phyloP scores from a whole-genome alignment of 2,329 filamentous ascomycete genomes.

The Phaeosphaeriaceae sp. region DNA sequence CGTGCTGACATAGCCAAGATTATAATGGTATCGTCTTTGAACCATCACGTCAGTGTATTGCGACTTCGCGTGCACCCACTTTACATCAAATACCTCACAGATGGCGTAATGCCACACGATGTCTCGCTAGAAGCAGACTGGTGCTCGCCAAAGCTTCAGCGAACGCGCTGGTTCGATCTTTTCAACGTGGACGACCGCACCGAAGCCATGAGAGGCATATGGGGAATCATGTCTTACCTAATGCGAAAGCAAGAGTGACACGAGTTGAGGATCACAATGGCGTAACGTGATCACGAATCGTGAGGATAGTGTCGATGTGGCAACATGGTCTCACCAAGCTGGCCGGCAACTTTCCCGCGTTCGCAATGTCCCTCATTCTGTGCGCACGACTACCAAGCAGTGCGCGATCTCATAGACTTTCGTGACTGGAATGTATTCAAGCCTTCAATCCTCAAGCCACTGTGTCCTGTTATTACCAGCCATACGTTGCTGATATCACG shows the following conservation, averaged over 20 bases:
- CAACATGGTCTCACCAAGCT: neutral
- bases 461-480: neutral
- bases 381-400: neutral
- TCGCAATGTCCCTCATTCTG: neutral
- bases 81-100: conserved; percentile 63
- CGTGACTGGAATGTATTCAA: neutral
- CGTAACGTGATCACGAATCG: neutral
- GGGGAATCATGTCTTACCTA: conserved; percentile 65
- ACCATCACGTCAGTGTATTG: conserved; percentile 67
- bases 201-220: conserved; percentile 64
- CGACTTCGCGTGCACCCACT: conserved; percentile 63
- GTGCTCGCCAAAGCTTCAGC: conserved; percentile 60
- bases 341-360: neutral
- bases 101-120: conserved; percentile 45
- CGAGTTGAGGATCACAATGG: conserved; percentile 7
- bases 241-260: conserved; percentile 34
- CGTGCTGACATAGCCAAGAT: conserved; percentile 53
- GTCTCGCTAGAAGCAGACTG: conserved; percentile 47
- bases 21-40: conserved; percentile 67
- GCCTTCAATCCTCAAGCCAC: neutral
- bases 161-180: conserved; percentile 67
- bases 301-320: neutral
- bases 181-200: conserved; percentile 61
- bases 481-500: neutral
- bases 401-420: neutral